phyloP scores from a whole-genome alignment of 495 filamentous ascomycete species.

The Tuber aestivum region DNA sequence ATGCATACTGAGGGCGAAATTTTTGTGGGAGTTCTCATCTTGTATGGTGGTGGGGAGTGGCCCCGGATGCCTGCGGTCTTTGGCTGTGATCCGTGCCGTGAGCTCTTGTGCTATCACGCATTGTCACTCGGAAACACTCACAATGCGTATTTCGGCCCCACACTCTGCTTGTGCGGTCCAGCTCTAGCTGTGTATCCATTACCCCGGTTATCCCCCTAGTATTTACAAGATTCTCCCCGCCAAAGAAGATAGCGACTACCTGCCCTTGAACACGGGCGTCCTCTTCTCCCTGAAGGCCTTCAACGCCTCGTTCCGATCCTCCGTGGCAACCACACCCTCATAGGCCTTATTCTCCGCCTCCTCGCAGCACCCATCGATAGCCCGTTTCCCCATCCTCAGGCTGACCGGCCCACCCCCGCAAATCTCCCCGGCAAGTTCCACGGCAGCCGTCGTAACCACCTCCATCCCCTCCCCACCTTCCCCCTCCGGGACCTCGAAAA shows the following conservation, averaged over 20 bases:
- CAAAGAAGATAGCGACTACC: constrained; percentile 4
- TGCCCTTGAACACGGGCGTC: constrained; percentile 72
- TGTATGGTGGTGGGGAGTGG: not conserved
- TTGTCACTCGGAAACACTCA: not conserved
- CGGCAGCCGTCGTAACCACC: constrained; percentile 63
- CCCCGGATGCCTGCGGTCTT: not conserved
- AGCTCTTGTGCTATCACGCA: not conserved
- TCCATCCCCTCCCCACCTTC: constrained; percentile 51
- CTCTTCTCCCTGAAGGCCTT: constrained; percentile 85
- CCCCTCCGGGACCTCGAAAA: constrained; percentile 61
- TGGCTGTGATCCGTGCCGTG: not conserved
- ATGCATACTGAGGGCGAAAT: too few species aligned
- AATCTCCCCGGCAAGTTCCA: constrained; percentile 72
- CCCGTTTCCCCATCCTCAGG: constrained; percentile 63
- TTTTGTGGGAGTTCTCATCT: too few species aligned
- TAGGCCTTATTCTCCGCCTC: constrained; percentile 72
- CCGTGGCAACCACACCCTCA: constrained; percentile 67
- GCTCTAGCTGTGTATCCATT: not conserved
- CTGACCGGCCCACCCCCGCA: constrained; percentile 82
- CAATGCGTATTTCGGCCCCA: not conserved
- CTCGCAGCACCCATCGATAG: constrained; percentile 58
- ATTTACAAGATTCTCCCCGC: not conserved
- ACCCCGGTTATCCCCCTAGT: not conserved
- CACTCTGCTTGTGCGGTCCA: not conserved
- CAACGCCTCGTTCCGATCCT: constrained; percentile 82